A percentile compares a stretch with the other conserved stretches of the same genome.
phyloP scores from a whole-genome alignment of 2,329 filamentous ascomycete species.

The Claviceps maximensis region DNA sequence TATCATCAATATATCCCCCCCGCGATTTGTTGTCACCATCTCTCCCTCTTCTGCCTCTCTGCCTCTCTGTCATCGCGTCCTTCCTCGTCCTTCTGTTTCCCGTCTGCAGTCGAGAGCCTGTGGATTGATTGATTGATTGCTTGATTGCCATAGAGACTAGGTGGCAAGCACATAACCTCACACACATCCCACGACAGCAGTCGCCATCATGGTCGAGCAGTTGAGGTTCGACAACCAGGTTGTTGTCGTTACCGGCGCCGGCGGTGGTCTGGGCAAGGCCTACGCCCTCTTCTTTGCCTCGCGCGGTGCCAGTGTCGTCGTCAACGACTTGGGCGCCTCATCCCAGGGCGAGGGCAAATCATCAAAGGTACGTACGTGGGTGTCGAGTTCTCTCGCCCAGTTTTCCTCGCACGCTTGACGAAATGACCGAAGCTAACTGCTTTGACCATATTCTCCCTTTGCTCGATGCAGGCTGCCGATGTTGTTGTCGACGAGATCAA shows the following conservation, averaged over 20 bases:
- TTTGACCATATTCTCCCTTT: background rate
- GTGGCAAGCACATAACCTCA: background rate
- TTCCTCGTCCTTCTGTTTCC: background rate
- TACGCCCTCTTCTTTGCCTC: constrained; percentile 87
- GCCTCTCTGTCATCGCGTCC: constrained; percentile 1
- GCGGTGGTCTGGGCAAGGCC: constrained; percentile 65
- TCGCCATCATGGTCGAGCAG: constrained; percentile 44
- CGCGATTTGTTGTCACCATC: background rate
- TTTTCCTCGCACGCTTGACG: background rate
- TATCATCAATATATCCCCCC: background rate
- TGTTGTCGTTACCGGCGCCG: constrained; percentile 70
- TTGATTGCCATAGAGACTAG: constrained; percentile 2
- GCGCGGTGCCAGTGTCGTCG: constrained; percentile 84
- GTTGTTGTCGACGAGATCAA: constrained; percentile 74
- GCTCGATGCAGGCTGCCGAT: constrained; percentile 54
- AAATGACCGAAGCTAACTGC: background rate
- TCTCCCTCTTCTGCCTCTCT: constrained; percentile 4
- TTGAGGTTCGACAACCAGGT: constrained; percentile 76
- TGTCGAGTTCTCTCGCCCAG: too few species aligned
- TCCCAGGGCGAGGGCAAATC: constrained; percentile 87
- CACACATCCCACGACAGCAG: constrained; percentile 10
- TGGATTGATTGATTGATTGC: too few species aligned
- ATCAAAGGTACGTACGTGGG: constrained; percentile 50
- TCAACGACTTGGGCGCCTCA: constrained; percentile 88
- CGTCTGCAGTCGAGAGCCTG: constrained; percentile 1